phyloP scores from a whole-genome alignment of 2,329 filamentous ascomycete genomes.

The Colletotrichum chlorophyti region DNA sequence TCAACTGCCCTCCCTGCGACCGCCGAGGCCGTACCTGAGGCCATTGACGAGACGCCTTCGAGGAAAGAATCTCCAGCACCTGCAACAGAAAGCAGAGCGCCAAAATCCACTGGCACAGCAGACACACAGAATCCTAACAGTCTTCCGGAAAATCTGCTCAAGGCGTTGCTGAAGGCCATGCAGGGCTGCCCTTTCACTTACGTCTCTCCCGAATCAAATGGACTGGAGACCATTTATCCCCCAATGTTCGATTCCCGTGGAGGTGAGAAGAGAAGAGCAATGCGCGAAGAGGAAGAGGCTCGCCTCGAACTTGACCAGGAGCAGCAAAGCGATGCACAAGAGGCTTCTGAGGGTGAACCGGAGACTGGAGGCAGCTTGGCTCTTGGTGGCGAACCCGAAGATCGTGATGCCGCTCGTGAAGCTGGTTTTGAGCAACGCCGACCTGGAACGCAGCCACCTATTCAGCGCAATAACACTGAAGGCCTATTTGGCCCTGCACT shows the following conservation, averaged over 20 bases:
- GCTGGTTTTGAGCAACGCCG: slow-evolving; percentile 63
- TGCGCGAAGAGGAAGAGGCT: slow-evolving; percentile 75
- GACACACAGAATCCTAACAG: slow-evolving; percentile 11
- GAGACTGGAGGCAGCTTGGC: slow-evolving; percentile 86
- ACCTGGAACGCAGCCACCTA: slow-evolving; percentile 77
- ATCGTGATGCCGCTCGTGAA: slow-evolving; percentile 65
- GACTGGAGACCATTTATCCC: slow-evolving; percentile 50
- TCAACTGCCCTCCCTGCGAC: slow-evolving; percentile 63
- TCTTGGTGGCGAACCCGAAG: slow-evolving; percentile 91
- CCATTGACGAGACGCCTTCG: slow-evolving; percentile 42
- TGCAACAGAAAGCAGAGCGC: slow-evolving; percentile 9
- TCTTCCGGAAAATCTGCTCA: slow-evolving; percentile 36
- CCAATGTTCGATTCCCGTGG: slow-evolving; percentile 84
- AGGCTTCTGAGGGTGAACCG: slow-evolving; percentile 72
- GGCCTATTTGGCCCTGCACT: slow-evolving; percentile 62
- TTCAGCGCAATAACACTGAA: slow-evolving; percentile 67
- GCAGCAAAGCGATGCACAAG: slow-evolving; percentile 51
- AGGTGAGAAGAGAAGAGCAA: slow-evolving; percentile 79
- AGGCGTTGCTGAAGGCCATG: slow-evolving; percentile 45
- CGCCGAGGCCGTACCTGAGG: slow-evolving; percentile 56
- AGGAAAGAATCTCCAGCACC: slow-evolving; percentile 38
- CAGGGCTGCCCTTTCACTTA: slow-evolving; percentile 42
- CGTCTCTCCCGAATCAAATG: slow-evolving; percentile 27
- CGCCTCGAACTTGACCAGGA: slow-evolving; percentile 55
- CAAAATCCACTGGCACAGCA: neutral